These are phyloP conservation scores for Cubamyces lactineus DNA, from an alignment of 768 basidiomycete genomes.

Conservation along the genomic window DNA sequence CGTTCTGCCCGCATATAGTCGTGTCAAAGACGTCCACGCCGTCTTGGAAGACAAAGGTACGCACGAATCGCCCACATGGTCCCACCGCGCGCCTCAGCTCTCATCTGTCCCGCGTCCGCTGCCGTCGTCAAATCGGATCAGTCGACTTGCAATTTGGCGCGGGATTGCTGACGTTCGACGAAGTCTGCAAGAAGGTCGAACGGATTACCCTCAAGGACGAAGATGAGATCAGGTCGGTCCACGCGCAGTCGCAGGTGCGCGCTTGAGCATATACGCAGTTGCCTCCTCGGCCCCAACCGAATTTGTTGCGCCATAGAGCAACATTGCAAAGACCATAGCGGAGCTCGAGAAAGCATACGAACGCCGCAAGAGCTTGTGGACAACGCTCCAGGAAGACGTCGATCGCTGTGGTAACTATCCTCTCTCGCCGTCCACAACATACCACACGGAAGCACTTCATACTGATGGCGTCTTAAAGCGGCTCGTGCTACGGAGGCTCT, in stretches of 20 bases:
- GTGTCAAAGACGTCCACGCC: slow-evolving; percentile 42
- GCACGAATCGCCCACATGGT: neutral
- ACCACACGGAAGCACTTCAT: neutral
- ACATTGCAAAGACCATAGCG: slow-evolving; percentile 44
- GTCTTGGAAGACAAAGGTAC: slow-evolving; percentile 38
- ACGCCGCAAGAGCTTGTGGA: slow-evolving; percentile 55
- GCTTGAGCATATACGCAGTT: slow-evolving; percentile 44
- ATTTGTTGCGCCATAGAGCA: slow-evolving; percentile 45
- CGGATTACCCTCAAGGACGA: slow-evolving; percentile 46
- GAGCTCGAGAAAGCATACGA: slow-evolving; percentile 53
- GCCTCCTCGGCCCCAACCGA: slow-evolving; percentile 49
- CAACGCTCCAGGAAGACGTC: slow-evolving; percentile 47
- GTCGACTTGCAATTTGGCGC: slow-evolving; percentile 36
- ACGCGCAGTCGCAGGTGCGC: slow-evolving; percentile 47
- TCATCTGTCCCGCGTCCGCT: slow-evolving; percentile 3
- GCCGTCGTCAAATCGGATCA: slow-evolving; percentile 9
- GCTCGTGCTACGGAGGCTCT: slow-evolving; percentile 46
- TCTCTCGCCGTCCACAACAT: neutral
- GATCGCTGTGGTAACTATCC: slow-evolving; percentile 50
- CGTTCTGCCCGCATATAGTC: slow-evolving; percentile 40
- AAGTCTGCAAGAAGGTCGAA: slow-evolving; percentile 58
- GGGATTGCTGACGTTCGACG: slow-evolving; percentile 57
- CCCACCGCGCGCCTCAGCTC: neutral
- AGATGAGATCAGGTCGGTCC: slow-evolving; percentile 44
- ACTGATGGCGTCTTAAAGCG: no score